A percentile compares a stretch with the other conserved stretches of the same genome.
Conservation (phyloP, 1,284 basidiomycete genomes). For the Rhodotorula sp. region DNA sequence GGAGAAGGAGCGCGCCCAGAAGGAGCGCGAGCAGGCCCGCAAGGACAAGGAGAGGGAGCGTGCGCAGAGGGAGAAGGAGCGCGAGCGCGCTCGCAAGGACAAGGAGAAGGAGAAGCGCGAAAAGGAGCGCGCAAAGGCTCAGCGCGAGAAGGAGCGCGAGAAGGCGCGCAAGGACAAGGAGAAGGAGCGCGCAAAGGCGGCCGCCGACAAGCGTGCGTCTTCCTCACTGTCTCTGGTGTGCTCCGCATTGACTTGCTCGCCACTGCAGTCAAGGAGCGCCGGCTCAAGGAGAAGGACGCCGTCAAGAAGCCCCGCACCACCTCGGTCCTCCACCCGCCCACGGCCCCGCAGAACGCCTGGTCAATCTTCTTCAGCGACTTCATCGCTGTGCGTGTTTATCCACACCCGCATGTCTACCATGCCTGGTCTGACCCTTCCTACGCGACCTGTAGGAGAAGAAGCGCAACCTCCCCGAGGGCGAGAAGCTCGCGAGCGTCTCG, state of each 20-base stretch:
- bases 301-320: constrained; percentile 15
- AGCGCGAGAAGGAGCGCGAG: constrained; percentile 12
- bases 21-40: constrained; percentile 13
- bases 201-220: constrained; percentile 3
- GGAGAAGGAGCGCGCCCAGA: constrained; percentile 19
- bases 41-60: constrained; percentile 11
- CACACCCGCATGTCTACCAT: too few relatives aligned
- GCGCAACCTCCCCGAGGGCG: constrained; percentile 1
- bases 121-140: constrained; percentile 24
- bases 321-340: constrained; percentile 29
- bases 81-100: not conserved
- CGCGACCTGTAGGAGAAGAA: constrained; percentile 6
- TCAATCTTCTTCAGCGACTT: constrained; percentile 29
- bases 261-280: not conserved
- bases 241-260: not conserved
- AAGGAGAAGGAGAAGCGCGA: not conserved
- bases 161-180: constrained; percentile 13
- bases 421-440: not conserved
- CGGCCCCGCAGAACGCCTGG: constrained; percentile 32
- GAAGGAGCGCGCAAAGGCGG: constrained; percentile 7
- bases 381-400: constrained; percentile 16
- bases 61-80: too few relatives aligned
- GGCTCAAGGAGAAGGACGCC: not conserved
- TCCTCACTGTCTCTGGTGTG: fast-evolving
- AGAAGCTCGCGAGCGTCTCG: constrained; percentile 17